A percentile compares a stretch with the other conserved stretches of the same genome.
phyloP scores from a whole-genome alignment of 495 filamentous ascomycete species.

The Aspergillus cavernicola region DNA sequence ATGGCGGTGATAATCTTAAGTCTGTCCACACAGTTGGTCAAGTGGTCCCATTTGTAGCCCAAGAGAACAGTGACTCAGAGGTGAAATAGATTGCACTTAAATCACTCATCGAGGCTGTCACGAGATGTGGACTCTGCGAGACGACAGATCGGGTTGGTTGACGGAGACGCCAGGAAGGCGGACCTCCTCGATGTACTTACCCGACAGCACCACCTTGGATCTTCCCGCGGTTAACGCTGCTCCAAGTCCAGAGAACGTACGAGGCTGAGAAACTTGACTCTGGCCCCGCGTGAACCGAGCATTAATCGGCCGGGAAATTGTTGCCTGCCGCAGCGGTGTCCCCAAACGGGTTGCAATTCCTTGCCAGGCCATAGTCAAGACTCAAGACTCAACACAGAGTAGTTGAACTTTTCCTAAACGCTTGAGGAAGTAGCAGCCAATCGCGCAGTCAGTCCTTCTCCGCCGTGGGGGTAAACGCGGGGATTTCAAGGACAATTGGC shows the following conservation, averaged over 20 bases:
- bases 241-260: constrained; percentile 16
- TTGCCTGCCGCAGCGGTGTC: constrained; percentile 31
- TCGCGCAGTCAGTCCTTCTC: constrained; percentile 15
- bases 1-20: constrained; percentile 1
- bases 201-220: constrained; percentile 27
- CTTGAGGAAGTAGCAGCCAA: constrained; percentile 5
- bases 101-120: constrained; percentile 15
- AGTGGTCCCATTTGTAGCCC: constrained; percentile 12
- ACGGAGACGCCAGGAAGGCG: constrained; percentile 1
- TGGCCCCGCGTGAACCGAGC: constrained; percentile 13
- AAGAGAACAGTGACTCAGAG: constrained; percentile 6
- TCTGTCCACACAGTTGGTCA: neutral
- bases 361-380: constrained; percentile 39
- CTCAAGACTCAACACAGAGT: neutral
- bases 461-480: constrained; percentile 15
- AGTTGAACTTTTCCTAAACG: neutral
- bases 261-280: constrained; percentile 12
- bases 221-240: constrained; percentile 25
- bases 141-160: neutral
- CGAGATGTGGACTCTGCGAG: constrained; percentile 12
- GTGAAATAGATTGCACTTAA: constrained; percentile 6
- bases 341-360: constrained; percentile 33
- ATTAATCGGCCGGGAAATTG: constrained; percentile 35
- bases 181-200: constrained; percentile 24
- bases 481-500: constrained; percentile 2